phyloP scores from a whole-genome alignment of 768 basidiomycete genomes.

The Mycena alexandri region DNA sequence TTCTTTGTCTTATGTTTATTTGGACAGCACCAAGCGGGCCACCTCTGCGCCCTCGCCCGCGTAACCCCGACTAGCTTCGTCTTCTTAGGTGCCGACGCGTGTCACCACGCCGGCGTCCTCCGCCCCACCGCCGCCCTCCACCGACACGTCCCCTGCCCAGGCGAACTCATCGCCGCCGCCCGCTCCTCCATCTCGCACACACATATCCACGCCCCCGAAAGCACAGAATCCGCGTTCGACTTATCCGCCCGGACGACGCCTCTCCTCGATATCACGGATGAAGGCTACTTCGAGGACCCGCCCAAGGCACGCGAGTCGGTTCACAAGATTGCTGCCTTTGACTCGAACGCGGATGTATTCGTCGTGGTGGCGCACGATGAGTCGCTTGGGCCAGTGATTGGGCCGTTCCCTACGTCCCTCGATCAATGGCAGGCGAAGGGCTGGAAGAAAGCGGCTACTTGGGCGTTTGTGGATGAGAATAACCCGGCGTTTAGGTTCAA shows the following conservation, averaged over 20 bases:
- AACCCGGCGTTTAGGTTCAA: conserved; percentile 18
- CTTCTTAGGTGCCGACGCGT: conserved; percentile 37
- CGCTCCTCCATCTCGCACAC: conserved; percentile 16
- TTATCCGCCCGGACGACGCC: no score
- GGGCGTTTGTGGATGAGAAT: conserved; percentile 10
- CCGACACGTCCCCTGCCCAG: conserved; percentile 33
- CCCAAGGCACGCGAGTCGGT: no score
- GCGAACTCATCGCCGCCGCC: conserved; percentile 9
- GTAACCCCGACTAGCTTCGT: conserved; percentile 35
- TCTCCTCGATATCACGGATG: no score
- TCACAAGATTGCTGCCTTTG: no score
- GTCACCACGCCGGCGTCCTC: conserved; percentile 36
- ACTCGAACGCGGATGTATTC: conserved; percentile 37
- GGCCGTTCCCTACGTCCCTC: conserved; percentile 30
- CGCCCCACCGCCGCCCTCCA: conserved; percentile 39
- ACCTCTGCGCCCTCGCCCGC: conserved; percentile 37
- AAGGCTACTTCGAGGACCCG: no score
- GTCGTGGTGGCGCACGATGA: conserved; percentile 40
- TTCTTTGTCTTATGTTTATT: neutral
- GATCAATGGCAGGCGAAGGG: conserved; percentile 38
- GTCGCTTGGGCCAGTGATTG: conserved; percentile 31
- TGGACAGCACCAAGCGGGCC: conserved; percentile 33
- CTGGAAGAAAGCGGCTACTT: conserved; percentile 32
- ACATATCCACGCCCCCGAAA: conserved; percentile 18
- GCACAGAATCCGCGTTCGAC: no score